Percentiles rank a stretch among this genome's conserved stretches.
phyloP scores from a whole-genome alignment of 768 basidiomycete species.

The Cystofilobasidium capitatum region DNA sequence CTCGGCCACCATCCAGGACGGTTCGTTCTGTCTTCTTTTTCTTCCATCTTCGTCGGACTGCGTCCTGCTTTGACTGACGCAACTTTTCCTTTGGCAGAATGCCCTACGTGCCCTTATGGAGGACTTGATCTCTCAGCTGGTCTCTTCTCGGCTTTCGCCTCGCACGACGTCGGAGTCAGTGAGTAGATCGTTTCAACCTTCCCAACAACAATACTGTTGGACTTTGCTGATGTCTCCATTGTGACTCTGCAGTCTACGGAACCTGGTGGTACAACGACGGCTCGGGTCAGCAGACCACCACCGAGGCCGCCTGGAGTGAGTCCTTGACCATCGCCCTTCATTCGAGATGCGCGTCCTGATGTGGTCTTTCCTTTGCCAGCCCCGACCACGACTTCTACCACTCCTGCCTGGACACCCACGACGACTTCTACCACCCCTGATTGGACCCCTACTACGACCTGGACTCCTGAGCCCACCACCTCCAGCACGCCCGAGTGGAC shows the following conservation, averaged over 20 bases:
- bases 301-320: constrained; percentile 19
- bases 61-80: too few species aligned
- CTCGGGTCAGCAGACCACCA: constrained; percentile 2
- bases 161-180: constrained; percentile 16
- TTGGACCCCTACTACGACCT: constrained; percentile 5
- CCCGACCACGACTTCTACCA: constrained; percentile 22
- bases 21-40: background rate
- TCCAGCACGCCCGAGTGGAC: constrained; percentile 12
- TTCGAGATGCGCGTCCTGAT: background rate
- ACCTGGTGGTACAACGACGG: constrained; percentile 22
- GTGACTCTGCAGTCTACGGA: constrained; percentile 12
- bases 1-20: constrained; percentile 12
- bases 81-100: constrained; percentile 2
- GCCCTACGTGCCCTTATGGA: constrained; percentile 23
- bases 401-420: constrained; percentile 9
- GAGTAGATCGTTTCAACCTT: background rate
- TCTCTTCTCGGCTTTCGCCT: constrained; percentile 11
- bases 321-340: background rate
- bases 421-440: background rate
- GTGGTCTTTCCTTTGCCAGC: background rate
- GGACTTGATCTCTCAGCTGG: constrained; percentile 18
- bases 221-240: background rate
- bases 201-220: background rate
- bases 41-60: background rate
- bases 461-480: constrained; percentile 12